phyloP scores from a whole-genome alignment of 2,329 filamentous ascomycete species.

The Simplicillium aogashimaense region DNA sequence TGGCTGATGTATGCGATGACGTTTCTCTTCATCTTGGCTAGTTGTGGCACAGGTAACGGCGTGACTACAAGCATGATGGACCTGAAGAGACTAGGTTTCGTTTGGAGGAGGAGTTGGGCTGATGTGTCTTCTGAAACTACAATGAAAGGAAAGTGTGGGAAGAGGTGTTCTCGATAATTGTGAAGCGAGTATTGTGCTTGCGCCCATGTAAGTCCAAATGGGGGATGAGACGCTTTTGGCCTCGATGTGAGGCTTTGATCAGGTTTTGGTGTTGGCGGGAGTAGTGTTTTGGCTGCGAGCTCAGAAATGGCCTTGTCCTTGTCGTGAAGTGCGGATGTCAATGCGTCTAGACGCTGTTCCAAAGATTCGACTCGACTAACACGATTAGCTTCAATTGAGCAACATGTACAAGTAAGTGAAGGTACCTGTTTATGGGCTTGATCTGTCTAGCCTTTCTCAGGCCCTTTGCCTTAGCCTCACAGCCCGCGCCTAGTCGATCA shows the following conservation, averaged over 20 bases:
- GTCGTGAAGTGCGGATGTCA: constrained; percentile 7
- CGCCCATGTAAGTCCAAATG: constrained; percentile 27
- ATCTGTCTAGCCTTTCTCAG: constrained; percentile 21
- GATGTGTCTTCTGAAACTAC: constrained; percentile 17
- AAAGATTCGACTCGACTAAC: constrained; percentile 13
- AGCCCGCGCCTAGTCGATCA: constrained; percentile 15
- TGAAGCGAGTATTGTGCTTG: constrained; percentile 24
- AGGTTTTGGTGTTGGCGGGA: neutral
- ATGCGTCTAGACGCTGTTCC: constrained; percentile 13
- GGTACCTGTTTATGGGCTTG: constrained; percentile 15
- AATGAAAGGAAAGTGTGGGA: constrained; percentile 28
- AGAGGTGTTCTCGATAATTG: constrained; percentile 21
- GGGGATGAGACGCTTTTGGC: constrained; percentile 8
- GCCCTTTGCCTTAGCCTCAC: constrained; percentile 16
- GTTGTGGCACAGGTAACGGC: constrained; percentile 14
- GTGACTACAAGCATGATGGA: constrained; percentile 26
- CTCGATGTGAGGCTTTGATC: neutral
- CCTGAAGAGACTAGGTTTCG: constrained; percentile 28
- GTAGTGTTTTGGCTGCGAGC: neutral
- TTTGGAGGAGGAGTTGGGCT: constrained; percentile 17
- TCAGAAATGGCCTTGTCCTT: constrained; percentile 3
- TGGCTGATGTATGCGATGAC: constrained; percentile 30
- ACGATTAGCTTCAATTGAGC: neutral
- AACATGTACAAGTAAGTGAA: neutral
- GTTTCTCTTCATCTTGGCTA: constrained; percentile 29